These are phyloP conservation scores for Nemania sp. DNA, from an alignment of 2,329 filamentous ascomycete species.

Conservation along the genomic window DNA sequence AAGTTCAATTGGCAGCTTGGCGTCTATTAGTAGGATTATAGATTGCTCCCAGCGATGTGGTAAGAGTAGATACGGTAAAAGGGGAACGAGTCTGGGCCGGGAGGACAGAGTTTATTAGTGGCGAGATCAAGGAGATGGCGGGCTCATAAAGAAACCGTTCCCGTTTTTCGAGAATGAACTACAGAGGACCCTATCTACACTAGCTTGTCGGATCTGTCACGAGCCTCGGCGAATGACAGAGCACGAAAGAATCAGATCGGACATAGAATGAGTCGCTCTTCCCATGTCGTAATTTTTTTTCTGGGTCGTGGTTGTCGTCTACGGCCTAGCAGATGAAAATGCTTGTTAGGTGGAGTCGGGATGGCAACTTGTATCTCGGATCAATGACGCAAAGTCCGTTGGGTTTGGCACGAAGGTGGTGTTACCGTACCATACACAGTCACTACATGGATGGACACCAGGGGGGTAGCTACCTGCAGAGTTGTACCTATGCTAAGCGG, in stretches of 20 bases:
- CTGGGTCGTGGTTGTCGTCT: not conserved
- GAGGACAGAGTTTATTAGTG: slow-evolving; percentile 5
- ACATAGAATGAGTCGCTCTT: slow-evolving; percentile 17
- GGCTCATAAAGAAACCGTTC: slow-evolving; percentile 13
- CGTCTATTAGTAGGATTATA: not conserved
- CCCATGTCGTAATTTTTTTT: slow-evolving; percentile 9
- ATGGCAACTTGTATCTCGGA: not conserved
- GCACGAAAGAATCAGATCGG: slow-evolving; percentile 4
- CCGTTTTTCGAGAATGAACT: not conserved
- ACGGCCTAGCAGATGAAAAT: not conserved
- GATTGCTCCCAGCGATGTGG: not conserved
- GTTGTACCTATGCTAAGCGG: slow-evolving; percentile 1
- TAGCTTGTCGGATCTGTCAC: not conserved
- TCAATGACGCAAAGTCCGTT: slow-evolving; percentile 17
- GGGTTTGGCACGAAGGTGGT: no score
- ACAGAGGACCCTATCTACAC: no score
- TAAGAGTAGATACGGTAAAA: not conserved
- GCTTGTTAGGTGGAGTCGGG: not conserved
- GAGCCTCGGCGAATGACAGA: slow-evolving; percentile 9
- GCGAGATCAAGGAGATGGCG: not conserved
- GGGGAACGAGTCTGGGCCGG: not conserved
- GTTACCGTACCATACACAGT: no score
- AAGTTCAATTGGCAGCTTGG: not conserved
- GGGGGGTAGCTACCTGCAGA: no score
- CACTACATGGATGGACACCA: no score